Evolutionary conservation across 139 green algal genomes (phyloP).

Genomic region (Haematococcus lacustris): DNA sequence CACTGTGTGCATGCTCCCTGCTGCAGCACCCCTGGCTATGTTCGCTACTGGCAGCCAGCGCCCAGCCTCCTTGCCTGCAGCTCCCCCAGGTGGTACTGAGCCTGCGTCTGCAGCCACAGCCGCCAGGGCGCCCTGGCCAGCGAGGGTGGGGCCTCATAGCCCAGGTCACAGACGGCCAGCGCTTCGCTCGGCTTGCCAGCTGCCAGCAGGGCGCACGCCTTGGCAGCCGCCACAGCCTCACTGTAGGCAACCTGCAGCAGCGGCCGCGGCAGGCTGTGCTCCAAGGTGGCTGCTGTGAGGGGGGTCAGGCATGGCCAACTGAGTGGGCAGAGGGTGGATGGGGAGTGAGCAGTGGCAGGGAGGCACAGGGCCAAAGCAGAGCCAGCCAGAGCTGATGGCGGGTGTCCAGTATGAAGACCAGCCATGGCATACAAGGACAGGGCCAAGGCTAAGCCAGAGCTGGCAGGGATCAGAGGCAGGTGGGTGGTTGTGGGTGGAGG

Average conservation of each 20-base stretch:
- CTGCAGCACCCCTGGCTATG: no score
- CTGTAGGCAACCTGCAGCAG: conserved; percentile 32
- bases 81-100: conserved; percentile 13
- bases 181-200: conserved; percentile 3
- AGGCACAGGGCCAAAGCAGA: neutral
- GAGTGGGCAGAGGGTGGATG: neutral
- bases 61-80: conserved; percentile 10
- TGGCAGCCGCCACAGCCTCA: conserved; percentile 24
- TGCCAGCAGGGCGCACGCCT: conserved; percentile 14
- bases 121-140: conserved; percentile 17
- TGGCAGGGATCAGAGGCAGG: no score
- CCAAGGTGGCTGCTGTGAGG: neutral
- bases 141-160: conserved; percentile 10
- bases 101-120: conserved; percentile 29
- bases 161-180: neutral
- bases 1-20: no score
- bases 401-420: no score
- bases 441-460: no score
- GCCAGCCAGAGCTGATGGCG: no score
- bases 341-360: neutral
- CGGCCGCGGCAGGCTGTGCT: neutral
- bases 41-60: no score
- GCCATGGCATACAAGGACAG: no score
- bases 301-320: neutral
- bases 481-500: no score